phyloP scores from a whole-genome alignment of 805 yeast genomes.

The Candida jianshihensis region DNA sequence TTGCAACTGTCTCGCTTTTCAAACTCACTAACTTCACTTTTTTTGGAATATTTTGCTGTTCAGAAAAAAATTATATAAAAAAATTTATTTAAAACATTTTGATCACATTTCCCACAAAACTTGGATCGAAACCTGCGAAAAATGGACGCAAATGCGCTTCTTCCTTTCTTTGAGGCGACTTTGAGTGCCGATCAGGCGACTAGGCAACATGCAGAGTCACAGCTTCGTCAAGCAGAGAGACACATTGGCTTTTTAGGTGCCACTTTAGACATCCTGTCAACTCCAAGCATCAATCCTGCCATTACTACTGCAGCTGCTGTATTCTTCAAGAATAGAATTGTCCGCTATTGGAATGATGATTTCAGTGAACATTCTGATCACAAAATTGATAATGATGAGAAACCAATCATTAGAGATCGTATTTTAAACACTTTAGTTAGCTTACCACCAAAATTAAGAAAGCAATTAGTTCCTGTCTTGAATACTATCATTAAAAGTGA shows the following conservation, averaged over 20 bases:
- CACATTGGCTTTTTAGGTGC: constrained; percentile 75
- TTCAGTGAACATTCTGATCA: constrained; percentile 24
- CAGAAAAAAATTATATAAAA: no score
- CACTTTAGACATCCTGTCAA: constrained; percentile 66
- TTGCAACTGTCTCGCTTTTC: no score
- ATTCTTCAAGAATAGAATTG: constrained; percentile 70
- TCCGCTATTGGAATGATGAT: constrained; percentile 49
- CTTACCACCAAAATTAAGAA: constrained; percentile 32
- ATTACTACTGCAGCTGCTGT: constrained; percentile 72
- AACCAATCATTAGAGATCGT: constrained; percentile 63
- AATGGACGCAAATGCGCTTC: constrained; percentile 66
- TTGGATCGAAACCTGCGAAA: background rate
- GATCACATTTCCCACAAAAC: background rate
- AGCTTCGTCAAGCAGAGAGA: constrained; percentile 49
- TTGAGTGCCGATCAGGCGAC: constrained; percentile 55
- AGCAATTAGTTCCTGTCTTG: constrained; percentile 46
- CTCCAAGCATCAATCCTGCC: constrained; percentile 40
- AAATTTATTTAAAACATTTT: no score
- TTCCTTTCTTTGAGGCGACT: constrained; percentile 75
- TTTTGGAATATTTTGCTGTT: no score
- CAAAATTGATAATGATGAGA: constrained; percentile 60
- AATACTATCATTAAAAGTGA: constrained; percentile 44
- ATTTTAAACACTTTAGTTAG: constrained; percentile 56
- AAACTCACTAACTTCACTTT: no score
- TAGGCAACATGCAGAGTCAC: constrained; percentile 64